Evolutionary conservation across 2,329 filamentous ascomycete species (phyloP).

Genomic region (Uncinocarpus reesii): DNA sequence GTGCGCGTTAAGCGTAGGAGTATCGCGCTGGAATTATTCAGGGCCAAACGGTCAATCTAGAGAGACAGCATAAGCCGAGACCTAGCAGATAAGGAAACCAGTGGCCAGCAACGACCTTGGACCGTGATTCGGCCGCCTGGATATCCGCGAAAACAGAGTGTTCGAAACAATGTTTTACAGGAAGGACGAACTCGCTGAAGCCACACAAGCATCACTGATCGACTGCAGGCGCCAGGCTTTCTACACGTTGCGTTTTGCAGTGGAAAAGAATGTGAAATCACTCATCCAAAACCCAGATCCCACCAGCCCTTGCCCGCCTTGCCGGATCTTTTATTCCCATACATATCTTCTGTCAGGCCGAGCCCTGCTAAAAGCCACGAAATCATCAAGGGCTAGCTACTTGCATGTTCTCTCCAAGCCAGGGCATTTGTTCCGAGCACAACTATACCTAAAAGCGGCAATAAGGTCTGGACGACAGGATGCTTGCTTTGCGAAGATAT

Average conservation of each 20-base stretch:
- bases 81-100: neutral
- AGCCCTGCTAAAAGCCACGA: conserved; percentile 35
- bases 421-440: conserved; percentile 53
- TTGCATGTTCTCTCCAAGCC: conserved; percentile 41
- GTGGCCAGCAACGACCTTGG: neutral
- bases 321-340: neutral
- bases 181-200: neutral
- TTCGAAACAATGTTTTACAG: neutral
- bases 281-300: neutral
- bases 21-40: neutral
- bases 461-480: conserved; percentile 30
- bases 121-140: neutral
- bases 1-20: neutral
- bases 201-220: neutral
- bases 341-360: too few species aligned
- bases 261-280: neutral
- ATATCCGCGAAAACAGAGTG: neutral
- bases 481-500: conserved; percentile 44
- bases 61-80: neutral
- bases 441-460: conserved; percentile 42
- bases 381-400: conserved; percentile 52
- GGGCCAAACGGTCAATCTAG: neutral
- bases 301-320: neutral
- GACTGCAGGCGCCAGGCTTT: neutral
- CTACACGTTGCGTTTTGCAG: neutral